Evolutionary conservation across 2,329 filamentous ascomycete genomes (phyloP).

Genomic region (Rutstroemia sp.): DNA sequence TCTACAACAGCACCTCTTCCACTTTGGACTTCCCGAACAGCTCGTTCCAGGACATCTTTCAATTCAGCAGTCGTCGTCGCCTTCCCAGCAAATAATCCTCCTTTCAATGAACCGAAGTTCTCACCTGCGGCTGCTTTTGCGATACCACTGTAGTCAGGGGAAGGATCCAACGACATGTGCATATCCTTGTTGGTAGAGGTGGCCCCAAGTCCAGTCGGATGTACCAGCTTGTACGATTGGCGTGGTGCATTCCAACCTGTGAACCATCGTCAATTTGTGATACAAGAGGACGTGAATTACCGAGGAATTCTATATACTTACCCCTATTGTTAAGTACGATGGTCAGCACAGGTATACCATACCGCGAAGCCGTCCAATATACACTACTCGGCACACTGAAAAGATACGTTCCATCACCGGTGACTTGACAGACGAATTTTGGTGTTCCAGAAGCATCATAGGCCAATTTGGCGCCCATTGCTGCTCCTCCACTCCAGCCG

Average conservation of each 20-base stretch:
- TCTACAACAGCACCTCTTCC: not conserved
- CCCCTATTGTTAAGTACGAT: slow-evolving; percentile 39
- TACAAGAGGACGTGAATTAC: no score
- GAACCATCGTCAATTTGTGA: not conserved
- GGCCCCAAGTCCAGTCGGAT: not conserved
- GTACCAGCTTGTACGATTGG: not conserved
- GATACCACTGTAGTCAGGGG: not conserved
- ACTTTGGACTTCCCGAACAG: not conserved
- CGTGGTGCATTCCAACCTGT: not conserved
- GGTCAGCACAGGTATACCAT: slow-evolving; percentile 54
- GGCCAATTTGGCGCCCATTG: slow-evolving; percentile 67
- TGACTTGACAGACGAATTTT: slow-evolving; percentile 47
- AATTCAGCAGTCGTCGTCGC: not conserved
- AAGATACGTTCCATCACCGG: slow-evolving; percentile 57
- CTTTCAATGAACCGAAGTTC: not conserved
- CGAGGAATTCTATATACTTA: not conserved
- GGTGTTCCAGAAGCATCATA: slow-evolving; percentile 14
- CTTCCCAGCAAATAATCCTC: not conserved
- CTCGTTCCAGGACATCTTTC: not conserved
- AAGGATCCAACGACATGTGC: not conserved
- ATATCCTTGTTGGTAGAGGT: not conserved
- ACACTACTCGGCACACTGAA: slow-evolving; percentile 55
- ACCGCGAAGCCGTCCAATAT: slow-evolving; percentile 58
- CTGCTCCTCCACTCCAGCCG: slow-evolving; percentile 68
- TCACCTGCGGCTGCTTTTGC: not conserved